Base-by-base conservation (phyloP, 2,329 filamentous ascomycete species). In the Teratosphaeria viscida region DNA sequence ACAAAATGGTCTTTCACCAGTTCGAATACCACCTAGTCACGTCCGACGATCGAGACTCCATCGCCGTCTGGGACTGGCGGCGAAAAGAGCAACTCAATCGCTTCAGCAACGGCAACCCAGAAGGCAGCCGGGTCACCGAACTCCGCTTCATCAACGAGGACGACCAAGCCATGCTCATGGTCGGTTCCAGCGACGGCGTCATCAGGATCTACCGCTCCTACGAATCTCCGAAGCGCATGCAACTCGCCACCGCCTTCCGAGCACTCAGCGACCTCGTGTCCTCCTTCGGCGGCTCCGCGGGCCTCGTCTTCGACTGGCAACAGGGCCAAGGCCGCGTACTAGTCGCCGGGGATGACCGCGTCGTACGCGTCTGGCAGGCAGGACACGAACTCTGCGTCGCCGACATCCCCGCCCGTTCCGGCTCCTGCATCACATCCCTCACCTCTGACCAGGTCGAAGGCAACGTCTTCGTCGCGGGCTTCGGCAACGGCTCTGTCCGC, bases 111-210 rank as follows among this genome's bases (percentile, higher is more conserved):
- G 92, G 90, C 55, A 99, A 99, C 68, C 94, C 94, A 0, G 81
- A 86, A 35, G 90, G 92, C 2, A 96, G 91, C 29, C 90, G 86
- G 67, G 95, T 99, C 68, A 96, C 91, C 58, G 92, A 97, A 72
- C 86, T 96, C 72, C 89, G 91, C 59, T 96, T 97, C 74, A 95
- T 99, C 78, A 99, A 99, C 67, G 94, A 99, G 74, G 94, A 99
- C 68, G 94, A 99, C 71, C 90, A 95, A 70, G 94, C 92, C 2
- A 84, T 97, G 64, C 77, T 99, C 59, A 90, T 99, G 83, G 96
- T 90, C 0, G 94, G 94, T 1, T 95, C 92, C 7, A 96, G 91
- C 1, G 94, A 99, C 69, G 94, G 94, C 57, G 90, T 97, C 19
- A 84, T 99, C 64, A 89, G 95, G 63, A 86, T 97, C 35, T 99